Evolutionary conservation across 768 basidiomycete species (phyloP).

Genomic region (Cystoderma amianthinum): DNA sequence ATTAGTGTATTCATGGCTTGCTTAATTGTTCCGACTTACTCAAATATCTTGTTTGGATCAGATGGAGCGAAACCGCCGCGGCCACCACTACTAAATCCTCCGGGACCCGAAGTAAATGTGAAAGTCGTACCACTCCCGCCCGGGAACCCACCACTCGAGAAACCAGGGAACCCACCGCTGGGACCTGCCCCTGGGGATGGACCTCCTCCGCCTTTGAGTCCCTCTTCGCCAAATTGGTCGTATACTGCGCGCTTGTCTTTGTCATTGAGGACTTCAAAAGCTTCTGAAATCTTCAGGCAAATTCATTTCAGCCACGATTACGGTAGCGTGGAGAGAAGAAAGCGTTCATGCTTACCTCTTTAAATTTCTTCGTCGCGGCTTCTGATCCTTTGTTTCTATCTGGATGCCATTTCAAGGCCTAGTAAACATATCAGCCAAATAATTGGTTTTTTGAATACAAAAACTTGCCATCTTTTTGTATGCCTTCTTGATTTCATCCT

Average conservation of each 20-base stretch:
- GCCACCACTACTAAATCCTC: constrained; percentile 29
- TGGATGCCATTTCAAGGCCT: constrained; percentile 93
- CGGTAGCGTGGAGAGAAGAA: neutral
- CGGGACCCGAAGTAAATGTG: constrained; percentile 49
- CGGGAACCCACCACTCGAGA: constrained; percentile 36
- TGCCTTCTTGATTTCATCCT: constrained; percentile 88
- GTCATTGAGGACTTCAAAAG: constrained; percentile 92
- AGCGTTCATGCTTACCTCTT: constrained; percentile 51
- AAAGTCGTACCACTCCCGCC: constrained; percentile 44
- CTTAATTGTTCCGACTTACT: constrained; percentile 37
- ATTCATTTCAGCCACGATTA: neutral
- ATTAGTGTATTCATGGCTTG: neutral
- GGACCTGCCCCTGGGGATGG: constrained; percentile 45
- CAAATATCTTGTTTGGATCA: constrained; percentile 86
- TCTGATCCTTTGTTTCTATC: constrained; percentile 86
- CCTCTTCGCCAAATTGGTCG: constrained; percentile 94
- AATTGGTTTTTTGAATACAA: neutral
- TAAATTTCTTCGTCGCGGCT: constrained; percentile 84
- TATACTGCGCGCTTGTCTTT: constrained; percentile 79
- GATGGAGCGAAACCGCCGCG: constrained; percentile 60
- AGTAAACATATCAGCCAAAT: neutral
- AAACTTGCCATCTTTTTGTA: constrained; percentile 85
- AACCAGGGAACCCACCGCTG: constrained; percentile 32
- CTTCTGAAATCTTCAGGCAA: constrained; percentile 74
- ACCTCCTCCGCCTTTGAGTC: constrained; percentile 73